phyloP scores from a whole-genome alignment of 371 early-diverging fungal species.

The Mucor mucedo region DNA sequence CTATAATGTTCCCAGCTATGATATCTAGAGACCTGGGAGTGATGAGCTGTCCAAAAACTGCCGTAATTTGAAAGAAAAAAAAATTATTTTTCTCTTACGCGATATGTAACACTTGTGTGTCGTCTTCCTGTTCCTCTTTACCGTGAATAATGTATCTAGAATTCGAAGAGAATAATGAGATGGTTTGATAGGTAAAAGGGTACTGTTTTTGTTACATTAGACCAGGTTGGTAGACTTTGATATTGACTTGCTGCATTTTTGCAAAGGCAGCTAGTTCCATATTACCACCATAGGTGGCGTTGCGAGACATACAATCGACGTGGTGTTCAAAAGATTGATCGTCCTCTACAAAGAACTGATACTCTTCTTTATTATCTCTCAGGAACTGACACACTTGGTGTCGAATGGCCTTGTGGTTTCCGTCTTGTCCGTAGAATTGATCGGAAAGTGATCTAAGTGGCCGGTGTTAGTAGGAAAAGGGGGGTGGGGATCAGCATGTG shows the following conservation, averaged over 20 bases:
- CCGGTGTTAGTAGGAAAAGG: too few relatives aligned
- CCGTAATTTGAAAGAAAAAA: background rate
- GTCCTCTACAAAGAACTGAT: constrained; percentile 76
- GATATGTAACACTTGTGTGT: constrained; percentile 66
- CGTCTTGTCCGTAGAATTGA: constrained; percentile 69
- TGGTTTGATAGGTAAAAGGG: background rate
- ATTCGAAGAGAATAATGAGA: too few relatives aligned
- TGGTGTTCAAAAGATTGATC: constrained; percentile 70
- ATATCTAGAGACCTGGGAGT: constrained; percentile 44
- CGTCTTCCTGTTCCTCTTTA: constrained; percentile 40
- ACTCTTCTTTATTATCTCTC: constrained; percentile 64
- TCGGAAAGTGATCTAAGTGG: constrained; percentile 69
- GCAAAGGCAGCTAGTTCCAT: constrained; percentile 88
- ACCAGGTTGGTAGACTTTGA: constrained; percentile 83
- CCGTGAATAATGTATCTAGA: constrained; percentile 73
- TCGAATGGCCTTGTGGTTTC: constrained; percentile 62
- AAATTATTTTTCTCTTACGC: constrained; percentile 50
- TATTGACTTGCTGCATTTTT: constrained; percentile 63
- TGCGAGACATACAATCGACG: constrained; percentile 69
- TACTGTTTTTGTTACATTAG: constrained; percentile 44
- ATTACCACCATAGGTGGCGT: constrained; percentile 83
- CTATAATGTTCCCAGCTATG: constrained; percentile 90
- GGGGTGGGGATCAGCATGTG: too few relatives aligned
- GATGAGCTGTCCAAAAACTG: background rate
- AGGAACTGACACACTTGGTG: constrained; percentile 71